Conservation (phyloP, 2,329 filamentous ascomycete species). For the Pseudogymnoascus verrucosus region DNA sequence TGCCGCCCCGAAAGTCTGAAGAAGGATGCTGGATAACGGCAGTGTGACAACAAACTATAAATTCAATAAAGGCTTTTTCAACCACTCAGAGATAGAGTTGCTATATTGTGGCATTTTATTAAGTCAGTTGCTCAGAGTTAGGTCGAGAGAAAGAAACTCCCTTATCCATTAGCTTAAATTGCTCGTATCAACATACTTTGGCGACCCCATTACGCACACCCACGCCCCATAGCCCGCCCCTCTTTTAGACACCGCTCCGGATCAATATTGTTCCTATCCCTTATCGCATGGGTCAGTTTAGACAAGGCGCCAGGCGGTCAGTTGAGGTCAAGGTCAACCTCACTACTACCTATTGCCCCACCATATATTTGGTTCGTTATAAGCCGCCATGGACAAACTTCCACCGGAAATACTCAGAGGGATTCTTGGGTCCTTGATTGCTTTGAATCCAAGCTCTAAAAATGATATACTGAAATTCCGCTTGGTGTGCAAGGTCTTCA, state of each 20-base stretch:
- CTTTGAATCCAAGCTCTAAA: conserved; percentile 33
- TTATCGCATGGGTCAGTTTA: not conserved
- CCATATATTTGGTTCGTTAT: not conserved
- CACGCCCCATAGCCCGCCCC: not conserved
- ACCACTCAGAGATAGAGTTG: not conserved
- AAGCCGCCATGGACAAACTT: conserved; percentile 36
- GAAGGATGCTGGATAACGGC: not conserved
- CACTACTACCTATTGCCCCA: conserved; percentile 6
- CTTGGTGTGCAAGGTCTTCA: conserved; percentile 42
- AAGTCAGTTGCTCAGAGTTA: not conserved
- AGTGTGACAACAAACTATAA: not conserved
- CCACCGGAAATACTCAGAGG: conserved; percentile 40
- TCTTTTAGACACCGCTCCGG: not conserved
- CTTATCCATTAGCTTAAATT: not conserved
- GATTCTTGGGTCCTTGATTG: conserved; percentile 38
- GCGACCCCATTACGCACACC: no score
- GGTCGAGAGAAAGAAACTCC: not conserved
- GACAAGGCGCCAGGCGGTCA: not conserved
- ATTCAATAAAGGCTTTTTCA: not conserved
- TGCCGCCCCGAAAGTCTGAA: not conserved
- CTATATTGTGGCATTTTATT: not conserved
- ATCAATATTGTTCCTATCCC: conserved; percentile 3
- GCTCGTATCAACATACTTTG: not conserved
- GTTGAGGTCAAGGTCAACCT: not conserved
- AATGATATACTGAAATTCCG: conserved; percentile 38